Percentiles rank a stretch among this genome's conserved stretches.
Evolutionary conservation across 345 rosid genomes (phyloP).

Genomic region (Acer negundo): DNA sequence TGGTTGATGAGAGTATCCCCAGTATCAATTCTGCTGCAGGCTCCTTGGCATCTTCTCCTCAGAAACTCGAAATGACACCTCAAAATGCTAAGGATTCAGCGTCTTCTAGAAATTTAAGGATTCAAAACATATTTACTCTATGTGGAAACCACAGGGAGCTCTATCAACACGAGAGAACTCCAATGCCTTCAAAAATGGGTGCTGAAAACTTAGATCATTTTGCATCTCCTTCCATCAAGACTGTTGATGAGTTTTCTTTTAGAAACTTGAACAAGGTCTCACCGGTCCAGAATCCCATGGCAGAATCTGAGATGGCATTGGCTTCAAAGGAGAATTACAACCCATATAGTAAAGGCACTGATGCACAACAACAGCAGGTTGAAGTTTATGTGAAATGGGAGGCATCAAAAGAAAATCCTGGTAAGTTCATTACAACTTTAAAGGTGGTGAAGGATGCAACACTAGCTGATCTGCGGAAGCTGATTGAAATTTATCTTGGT

Average conservation of each 20-base stretch:
- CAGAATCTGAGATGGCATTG: constrained; percentile 16
- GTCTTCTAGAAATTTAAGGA: constrained; percentile 60
- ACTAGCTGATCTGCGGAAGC: constrained; percentile 73
- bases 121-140: constrained; percentile 87
- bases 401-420: constrained; percentile 48
- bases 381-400: constrained; percentile 68
- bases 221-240: constrained; percentile 10
- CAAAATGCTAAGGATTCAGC: constrained; percentile 46
- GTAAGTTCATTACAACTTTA: constrained; percentile 55
- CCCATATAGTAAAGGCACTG: constrained; percentile 32
- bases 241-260: constrained; percentile 13
- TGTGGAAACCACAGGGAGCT: constrained; percentile 96
- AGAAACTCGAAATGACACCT: constrained; percentile 24
- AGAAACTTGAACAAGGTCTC: constrained; percentile 22
- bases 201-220: constrained; percentile 29
- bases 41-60: constrained; percentile 27
- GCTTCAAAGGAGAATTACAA: constrained; percentile 57
- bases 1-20: constrained; percentile 18
- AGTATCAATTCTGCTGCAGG: constrained; percentile 16
- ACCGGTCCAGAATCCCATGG: constrained; percentile 5
- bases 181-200: constrained; percentile 24
- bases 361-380: constrained; percentile 52
- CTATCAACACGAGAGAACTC: constrained; percentile 55
- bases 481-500: constrained; percentile 65
- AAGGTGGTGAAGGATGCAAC: constrained; percentile 53